Conservation (phyloP, 148 eudicot genomes). For the Heliamphora exappendiculata region DNA sequence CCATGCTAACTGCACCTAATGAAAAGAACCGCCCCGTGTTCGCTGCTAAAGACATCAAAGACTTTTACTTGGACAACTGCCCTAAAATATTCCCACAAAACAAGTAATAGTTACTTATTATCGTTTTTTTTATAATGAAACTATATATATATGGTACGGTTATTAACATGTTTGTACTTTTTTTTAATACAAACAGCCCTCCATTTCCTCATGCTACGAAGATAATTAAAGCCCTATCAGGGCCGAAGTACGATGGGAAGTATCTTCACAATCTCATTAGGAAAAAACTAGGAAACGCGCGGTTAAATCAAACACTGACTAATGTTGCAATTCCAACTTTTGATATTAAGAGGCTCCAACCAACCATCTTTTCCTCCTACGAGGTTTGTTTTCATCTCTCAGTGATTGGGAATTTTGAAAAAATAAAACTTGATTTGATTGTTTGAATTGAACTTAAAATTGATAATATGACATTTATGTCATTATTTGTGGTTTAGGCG, state of each 20-base stretch:
- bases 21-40: conserved; percentile 12
- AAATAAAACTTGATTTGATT: too few species aligned
- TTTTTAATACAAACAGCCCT: not conserved
- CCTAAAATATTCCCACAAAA: conserved; percentile 23
- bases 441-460: too few species aligned
- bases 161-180: not conserved
- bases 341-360: conserved; percentile 17
- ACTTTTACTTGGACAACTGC: conserved; percentile 15
- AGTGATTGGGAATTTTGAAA: too few species aligned
- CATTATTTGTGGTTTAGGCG: too few species aligned
- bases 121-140: too few species aligned
- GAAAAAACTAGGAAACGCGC: conserved; percentile 5
- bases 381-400: conserved; percentile 6
- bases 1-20: conserved; percentile 20
- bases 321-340: conserved; percentile 16
- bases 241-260: conserved; percentile 20
- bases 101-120: not conserved
- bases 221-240: not conserved
- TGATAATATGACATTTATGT: too few species aligned
- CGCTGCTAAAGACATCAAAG: conserved; percentile 18
- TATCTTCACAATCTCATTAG: conserved; percentile 10
- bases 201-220: not conserved
- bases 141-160: too few species aligned
- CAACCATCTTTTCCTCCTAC: conserved; percentile 17
- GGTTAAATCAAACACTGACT: conserved; percentile 14